These are phyloP conservation scores for Aspergillus affinis DNA, from an alignment of 495 filamentous ascomycete species.

Conservation along the genomic window DNA sequence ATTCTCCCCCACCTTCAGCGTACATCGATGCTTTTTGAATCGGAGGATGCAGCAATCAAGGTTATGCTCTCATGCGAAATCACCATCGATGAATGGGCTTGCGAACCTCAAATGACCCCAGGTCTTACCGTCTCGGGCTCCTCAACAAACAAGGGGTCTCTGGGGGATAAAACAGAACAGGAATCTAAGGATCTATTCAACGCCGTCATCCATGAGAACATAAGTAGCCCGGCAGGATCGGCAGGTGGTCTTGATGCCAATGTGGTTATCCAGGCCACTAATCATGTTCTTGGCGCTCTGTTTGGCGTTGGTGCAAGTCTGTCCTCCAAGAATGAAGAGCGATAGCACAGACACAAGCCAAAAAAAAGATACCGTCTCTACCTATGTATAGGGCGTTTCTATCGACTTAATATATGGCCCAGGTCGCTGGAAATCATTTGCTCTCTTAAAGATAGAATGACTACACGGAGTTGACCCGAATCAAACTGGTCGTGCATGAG, in stretches of 20 bases:
- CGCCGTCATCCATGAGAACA: conserved; percentile 33
- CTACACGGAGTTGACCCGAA: not conserved
- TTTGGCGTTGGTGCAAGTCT: conserved; percentile 24
- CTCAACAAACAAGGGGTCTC: conserved; percentile 11
- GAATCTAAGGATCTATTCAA: conserved; percentile 44
- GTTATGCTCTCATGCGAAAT: conserved; percentile 37
- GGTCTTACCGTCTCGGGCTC: conserved; percentile 34
- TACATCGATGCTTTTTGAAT: conserved; percentile 38
- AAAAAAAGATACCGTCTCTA: not conserved
- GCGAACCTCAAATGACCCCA: conserved; percentile 38
- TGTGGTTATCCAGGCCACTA: conserved; percentile 35
- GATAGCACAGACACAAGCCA: not conserved
- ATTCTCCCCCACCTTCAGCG: conserved; percentile 41
- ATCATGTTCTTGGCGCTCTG: conserved; percentile 35
- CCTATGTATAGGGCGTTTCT: not conserved
- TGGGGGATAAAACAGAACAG: conserved; percentile 33
- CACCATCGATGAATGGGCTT: conserved; percentile 41
- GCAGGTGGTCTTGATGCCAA: conserved; percentile 22
- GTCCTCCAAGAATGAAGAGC: not conserved
- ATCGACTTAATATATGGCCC: not conserved
- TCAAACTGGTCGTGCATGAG: not conserved
- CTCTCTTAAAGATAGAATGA: not conserved
- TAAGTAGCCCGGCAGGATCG: conserved; percentile 9
- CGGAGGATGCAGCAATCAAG: conserved; percentile 18
- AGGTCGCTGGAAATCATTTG: not conserved